Base-by-base conservation (phyloP, 768 basidiomycete species). In the Psilocybe cubensis region DNA sequence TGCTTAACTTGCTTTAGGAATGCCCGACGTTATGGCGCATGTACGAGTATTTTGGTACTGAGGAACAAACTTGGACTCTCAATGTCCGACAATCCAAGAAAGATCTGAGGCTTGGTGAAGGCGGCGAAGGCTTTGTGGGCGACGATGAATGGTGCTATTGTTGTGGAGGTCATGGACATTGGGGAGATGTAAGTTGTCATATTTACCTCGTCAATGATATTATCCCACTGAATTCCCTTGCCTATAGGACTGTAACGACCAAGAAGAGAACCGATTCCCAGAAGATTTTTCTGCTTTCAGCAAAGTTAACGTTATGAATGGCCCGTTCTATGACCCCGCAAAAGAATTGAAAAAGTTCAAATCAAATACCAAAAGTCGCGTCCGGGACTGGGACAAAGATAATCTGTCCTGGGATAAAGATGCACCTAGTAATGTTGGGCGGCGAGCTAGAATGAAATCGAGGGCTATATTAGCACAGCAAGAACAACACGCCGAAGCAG, bases 21-120 rank as follows among this genome's bases (percentile, higher is more conserved):
- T 94, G 92, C 61, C 90, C 91, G 6, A 89, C 87, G 2, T 75
- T 88, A 58, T 94, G 92, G 92, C 80, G 92, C 38, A 73, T 91
- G 62, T 94, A 94, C 62, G 81, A 86, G 35, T 93, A 93, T 61
- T 76, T 89, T 25, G 74, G 78, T 3, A 82, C 83, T 14, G 77
- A 79, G 10, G 85, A 83, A 42, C 82, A 82, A 27, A 66, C 69
- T 10, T 58, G 64, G 5, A 80, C 79, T 40, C 69, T 88, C 2
- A 65, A 68, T 17, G 63, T 58, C 18, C 83, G 90, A 27, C 77
- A 81, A 57, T 68, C 74, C 24, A 88, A 81, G 66, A 79, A 76
- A 41, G 67, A 73, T 3, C 66, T 86, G 5, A 65, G 67, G 11
- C 70, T 91, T 6, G 89, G 91, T 10, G 66, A 86, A 54, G 91